Percentiles rank a stretch among this genome's conserved stretches.
These are phyloP conservation scores for Picea sitchensis DNA, from an alignment of 75 land plant species.

Conservation along the genomic window DNA sequence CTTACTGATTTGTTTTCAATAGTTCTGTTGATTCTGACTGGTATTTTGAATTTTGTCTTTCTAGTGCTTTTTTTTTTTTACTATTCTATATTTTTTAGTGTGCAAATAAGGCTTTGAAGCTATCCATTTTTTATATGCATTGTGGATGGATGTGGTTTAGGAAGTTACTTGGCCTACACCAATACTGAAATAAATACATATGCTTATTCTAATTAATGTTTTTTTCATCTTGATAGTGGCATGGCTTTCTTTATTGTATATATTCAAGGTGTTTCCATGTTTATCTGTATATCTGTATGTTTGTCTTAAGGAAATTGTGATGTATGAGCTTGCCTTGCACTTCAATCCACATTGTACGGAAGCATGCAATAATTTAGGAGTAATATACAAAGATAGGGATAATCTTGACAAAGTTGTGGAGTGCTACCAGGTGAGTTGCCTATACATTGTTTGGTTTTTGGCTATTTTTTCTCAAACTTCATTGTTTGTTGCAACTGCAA, in stretches of 20 bases:
- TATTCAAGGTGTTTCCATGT: neutral
- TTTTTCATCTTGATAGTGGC: neutral
- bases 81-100: neutral
- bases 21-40: neutral
- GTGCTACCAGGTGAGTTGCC: constrained; percentile 78
- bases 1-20: neutral
- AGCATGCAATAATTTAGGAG: constrained; percentile 98
- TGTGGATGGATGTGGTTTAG: neutral
- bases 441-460: neutral
- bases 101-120: neutral
- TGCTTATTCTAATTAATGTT: neutral
- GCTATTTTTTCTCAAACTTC: neutral
- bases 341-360: constrained; percentile 98
- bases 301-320: constrained; percentile 81
- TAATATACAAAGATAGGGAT: constrained; percentile 94
- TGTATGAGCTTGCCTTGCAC: constrained; percentile 96
- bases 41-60: too few relatives aligned
- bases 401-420: constrained; percentile 99
- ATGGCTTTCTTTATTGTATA: neutral
- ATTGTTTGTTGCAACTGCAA: constrained; percentile 6
- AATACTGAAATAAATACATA: neutral
- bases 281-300: neutral
- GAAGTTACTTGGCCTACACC: neutral
- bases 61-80: neutral
- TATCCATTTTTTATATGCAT: too few relatives aligned